A percentile compares a stretch with the other conserved stretches of the same genome.
Conservation (phyloP, 257 asterid species). For the Nicotiana undulata region DNA sequence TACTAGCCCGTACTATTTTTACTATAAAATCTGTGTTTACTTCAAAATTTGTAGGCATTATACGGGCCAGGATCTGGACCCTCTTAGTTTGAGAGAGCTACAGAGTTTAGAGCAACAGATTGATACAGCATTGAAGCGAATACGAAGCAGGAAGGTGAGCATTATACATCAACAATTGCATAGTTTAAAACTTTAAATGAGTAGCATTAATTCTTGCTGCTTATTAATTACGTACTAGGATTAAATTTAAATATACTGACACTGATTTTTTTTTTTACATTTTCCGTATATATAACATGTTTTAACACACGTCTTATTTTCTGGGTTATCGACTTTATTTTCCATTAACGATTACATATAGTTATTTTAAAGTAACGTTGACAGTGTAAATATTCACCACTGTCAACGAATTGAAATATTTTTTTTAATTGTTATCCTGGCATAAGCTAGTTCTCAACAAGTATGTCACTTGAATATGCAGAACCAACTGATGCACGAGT, state of each 20-base stretch:
- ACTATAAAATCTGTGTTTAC: not conserved
- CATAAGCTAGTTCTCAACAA: not conserved
- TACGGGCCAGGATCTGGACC: constrained; percentile 60
- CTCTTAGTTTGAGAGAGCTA: constrained; percentile 66
- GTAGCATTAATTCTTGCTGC: not conserved
- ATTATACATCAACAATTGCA: no score
- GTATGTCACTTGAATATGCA: constrained; percentile 14
- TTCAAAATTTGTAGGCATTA: constrained; percentile 35
- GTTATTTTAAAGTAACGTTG: not conserved
- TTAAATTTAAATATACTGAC: no score
- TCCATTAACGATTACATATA: not conserved
- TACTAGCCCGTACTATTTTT: no score
- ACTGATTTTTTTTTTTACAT: no score
- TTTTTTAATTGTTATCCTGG: not conserved
- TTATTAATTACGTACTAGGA: no score
- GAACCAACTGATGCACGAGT: constrained; percentile 80
- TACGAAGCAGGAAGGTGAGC: constrained; percentile 50
- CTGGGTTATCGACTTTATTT: not conserved
- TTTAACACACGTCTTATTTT: not conserved
- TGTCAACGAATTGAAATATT: not conserved
- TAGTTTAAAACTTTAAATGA: no score
- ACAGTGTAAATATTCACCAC: no score
- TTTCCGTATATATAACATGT: no score
- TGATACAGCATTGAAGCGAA: constrained; percentile 54
- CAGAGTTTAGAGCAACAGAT: constrained; percentile 78